Conservation (phyloP, 768 basidiomycete species). For the Chiua virens region DNA sequence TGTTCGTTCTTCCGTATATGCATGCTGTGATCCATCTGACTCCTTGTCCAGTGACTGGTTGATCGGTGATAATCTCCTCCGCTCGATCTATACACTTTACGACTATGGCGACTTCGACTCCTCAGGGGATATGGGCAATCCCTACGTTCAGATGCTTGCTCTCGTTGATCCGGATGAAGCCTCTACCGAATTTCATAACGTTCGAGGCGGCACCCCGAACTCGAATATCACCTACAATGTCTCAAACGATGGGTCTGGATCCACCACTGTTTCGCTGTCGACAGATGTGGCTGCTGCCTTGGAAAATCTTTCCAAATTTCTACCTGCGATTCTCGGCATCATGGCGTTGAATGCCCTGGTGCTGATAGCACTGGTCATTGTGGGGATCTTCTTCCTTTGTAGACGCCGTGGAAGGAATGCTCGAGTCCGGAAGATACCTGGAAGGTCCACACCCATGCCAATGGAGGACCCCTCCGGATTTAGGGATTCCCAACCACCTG, state of each 20-base stretch:
- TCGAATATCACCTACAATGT: constrained; percentile 69
- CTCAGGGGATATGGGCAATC: constrained; percentile 65
- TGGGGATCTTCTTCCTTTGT: constrained; percentile 55
- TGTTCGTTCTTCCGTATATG: constrained; percentile 44
- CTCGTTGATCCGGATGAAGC: constrained; percentile 69
- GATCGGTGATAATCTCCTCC: constrained; percentile 79
- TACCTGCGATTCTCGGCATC: constrained; percentile 74
- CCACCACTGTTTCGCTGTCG: constrained; percentile 53
- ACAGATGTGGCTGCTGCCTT: constrained; percentile 58
- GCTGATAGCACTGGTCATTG: constrained; percentile 54
- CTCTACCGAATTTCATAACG: constrained; percentile 65
- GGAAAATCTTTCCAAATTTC: constrained; percentile 58
- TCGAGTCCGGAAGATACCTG: constrained; percentile 37
- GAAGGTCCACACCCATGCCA: constrained; percentile 58
- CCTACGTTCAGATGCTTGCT: constrained; percentile 74
- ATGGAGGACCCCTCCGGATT: constrained; percentile 37
- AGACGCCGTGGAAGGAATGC: constrained; percentile 43
- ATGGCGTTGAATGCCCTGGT: constrained; percentile 78
- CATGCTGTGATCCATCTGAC: constrained; percentile 3
- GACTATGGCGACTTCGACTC: constrained; percentile 80
- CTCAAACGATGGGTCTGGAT: constrained; percentile 42
- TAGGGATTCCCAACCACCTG: constrained; percentile 41
- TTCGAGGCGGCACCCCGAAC: constrained; percentile 63
- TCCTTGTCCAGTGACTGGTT: constrained; percentile 66
- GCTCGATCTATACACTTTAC: constrained; percentile 80